phyloP scores from a whole-genome alignment of 1,284 basidiomycete species.

The Trichosporon sp. region DNA sequence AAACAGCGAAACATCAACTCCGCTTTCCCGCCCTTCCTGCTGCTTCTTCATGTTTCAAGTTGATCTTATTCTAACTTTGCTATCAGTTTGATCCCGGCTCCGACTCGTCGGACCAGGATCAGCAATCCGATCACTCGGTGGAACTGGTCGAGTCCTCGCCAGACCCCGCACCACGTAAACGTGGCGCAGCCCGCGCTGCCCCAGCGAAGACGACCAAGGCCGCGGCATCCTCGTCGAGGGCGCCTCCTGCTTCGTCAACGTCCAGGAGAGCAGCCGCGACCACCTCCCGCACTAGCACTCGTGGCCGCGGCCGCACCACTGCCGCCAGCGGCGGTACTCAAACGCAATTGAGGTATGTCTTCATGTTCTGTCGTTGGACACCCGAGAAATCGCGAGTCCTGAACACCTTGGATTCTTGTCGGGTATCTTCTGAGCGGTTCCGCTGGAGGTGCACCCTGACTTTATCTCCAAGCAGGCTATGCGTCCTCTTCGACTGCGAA shows the following conservation, averaged over 20 bases:
- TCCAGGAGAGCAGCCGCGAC: not conserved
- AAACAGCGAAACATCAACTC: not conserved
- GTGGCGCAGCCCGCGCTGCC: not conserved
- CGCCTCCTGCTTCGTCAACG: not conserved
- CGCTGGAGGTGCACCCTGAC: not conserved
- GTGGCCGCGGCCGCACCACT: not conserved
- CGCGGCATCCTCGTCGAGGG: not conserved
- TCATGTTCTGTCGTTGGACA: not conserved
- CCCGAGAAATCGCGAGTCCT: not conserved
- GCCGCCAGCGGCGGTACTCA: not conserved
- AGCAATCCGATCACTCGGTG: not conserved
- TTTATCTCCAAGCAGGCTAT: not conserved
- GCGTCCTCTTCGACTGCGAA: not conserved
- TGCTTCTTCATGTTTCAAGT: not conserved
- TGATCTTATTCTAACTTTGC: not conserved
- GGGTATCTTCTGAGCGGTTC: not conserved
- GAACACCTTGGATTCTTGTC: not conserved
- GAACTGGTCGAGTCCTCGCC: not conserved
- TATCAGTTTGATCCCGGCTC: constrained; percentile 9
- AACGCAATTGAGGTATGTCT: not conserved
- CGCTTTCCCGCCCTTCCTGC: not conserved
- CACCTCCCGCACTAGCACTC: not conserved
- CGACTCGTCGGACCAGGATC: constrained; percentile 1
- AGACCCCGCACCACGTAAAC: not conserved
- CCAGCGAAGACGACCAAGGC: not conserved